phyloP scores from a whole-genome alignment of 1,284 basidiomycete genomes.

The Inonotus hispidus region DNA sequence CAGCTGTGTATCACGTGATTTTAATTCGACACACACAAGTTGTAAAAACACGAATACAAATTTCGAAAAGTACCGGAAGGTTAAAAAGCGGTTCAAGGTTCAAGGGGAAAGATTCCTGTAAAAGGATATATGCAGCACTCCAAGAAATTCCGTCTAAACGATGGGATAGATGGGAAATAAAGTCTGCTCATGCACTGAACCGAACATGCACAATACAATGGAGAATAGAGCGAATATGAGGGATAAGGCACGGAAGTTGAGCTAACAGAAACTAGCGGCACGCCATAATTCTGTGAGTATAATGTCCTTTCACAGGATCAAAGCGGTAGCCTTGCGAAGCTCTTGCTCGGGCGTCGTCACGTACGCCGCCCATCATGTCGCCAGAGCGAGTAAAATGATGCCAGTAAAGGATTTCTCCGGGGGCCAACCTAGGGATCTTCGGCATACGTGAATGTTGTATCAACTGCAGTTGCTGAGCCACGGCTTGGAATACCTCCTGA shows the following conservation, averaged over 20 bases:
- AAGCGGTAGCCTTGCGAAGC: constrained; percentile 7
- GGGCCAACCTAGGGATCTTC: constrained; percentile 34
- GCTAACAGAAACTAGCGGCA: not conserved
- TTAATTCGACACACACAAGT: too few species aligned
- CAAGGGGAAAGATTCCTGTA: not conserved
- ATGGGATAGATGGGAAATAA: too few species aligned
- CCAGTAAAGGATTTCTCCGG: constrained; percentile 74
- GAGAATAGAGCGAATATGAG: too few species aligned
- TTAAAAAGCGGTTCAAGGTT: not conserved
- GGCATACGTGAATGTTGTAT: constrained; percentile 9
- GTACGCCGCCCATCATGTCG: constrained; percentile 59
- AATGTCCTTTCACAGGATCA: not conserved
- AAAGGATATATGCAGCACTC: too few species aligned
- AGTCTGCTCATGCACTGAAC: too few species aligned
- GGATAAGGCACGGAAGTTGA: not conserved
- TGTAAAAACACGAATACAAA: too few species aligned
- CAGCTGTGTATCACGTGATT: too few species aligned
- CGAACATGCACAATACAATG: not conserved
- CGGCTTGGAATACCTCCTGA: not conserved
- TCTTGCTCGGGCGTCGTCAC: constrained; percentile 45
- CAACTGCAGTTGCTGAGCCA: constrained; percentile 9
- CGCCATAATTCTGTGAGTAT: not conserved
- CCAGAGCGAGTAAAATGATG: constrained; percentile 69
- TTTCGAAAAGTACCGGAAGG: too few species aligned
- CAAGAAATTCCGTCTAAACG: too few species aligned